These are phyloP conservation scores for Metschnikowia gruessii DNA, from an alignment of 805 yeast species.

Conservation along the genomic window DNA sequence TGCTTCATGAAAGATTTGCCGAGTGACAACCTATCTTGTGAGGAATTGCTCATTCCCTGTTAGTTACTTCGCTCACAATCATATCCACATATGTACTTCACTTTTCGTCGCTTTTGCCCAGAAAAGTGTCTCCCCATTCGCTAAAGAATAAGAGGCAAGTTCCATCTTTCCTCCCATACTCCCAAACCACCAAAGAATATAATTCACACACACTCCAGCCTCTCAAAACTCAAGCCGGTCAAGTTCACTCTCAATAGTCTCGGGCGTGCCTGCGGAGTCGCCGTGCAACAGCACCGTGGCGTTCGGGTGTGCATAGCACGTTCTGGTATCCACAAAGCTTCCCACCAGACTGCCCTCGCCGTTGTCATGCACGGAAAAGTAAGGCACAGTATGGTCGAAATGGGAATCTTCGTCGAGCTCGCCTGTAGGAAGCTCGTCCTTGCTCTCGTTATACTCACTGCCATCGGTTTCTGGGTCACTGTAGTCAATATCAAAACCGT, in stretches of 20 bases:
- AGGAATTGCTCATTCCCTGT: too few species aligned
- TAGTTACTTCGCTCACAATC: too few species aligned
- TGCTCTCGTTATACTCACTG: conserved; percentile 2
- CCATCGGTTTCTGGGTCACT: conserved; percentile 24
- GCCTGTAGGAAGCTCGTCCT: conserved; percentile 14
- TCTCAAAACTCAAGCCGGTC: conserved; percentile 10
- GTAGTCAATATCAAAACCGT: conserved; percentile 37
- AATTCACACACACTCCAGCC: too few species aligned
- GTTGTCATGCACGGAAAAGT: conserved; percentile 29
- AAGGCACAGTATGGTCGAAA: conserved; percentile 27
- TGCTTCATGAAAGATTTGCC: too few species aligned
- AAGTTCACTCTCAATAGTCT: conserved; percentile 11
- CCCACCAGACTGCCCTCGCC: conserved; percentile 33
- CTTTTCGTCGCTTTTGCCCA: too few species aligned
- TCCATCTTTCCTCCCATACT: too few species aligned
- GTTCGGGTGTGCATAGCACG: conserved; percentile 44
- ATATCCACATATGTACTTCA: too few species aligned
- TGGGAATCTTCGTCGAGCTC: conserved; percentile 17
- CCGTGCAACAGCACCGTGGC: conserved; percentile 30
- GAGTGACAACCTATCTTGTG: too few species aligned
- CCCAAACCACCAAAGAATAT: too few species aligned
- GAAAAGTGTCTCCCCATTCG: too few species aligned
- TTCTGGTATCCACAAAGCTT: conserved; percentile 32
- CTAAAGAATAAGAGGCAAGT: too few species aligned
- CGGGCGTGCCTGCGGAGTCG: conserved; percentile 11